phyloP scores from a whole-genome alignment of 805 yeast species.

The Kockiozyma suomiensis region DNA sequence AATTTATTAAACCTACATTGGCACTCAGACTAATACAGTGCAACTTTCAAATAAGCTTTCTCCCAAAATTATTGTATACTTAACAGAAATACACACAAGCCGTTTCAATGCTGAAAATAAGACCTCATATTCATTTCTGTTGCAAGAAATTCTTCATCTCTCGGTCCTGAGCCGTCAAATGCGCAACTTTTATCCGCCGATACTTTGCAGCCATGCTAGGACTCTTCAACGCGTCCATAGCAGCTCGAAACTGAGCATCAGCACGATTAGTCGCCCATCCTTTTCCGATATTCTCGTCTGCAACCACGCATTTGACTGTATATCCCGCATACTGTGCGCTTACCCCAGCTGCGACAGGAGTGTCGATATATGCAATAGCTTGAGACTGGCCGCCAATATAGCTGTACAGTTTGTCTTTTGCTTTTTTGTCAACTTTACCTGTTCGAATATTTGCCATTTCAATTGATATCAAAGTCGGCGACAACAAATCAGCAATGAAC shows the following conservation, averaged over 20 bases:
- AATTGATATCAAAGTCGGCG: slow-evolving; percentile 11
- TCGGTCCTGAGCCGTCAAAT: not conserved
- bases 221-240: slow-evolving; percentile 72
- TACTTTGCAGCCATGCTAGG: slow-evolving; percentile 64
- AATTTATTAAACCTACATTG: no score
- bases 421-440: slow-evolving; percentile 54
- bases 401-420: slow-evolving; percentile 72
- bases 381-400: slow-evolving; percentile 64
- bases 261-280: slow-evolving; percentile 72
- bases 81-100: not conserved
- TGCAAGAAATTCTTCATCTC: not conserved
- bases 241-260: slow-evolving; percentile 84
- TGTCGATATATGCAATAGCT: not conserved
- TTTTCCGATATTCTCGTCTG: slow-evolving; percentile 63
- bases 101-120: no score
- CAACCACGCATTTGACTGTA: slow-evolving; percentile 67
- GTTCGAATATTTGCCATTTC: slow-evolving; percentile 8
- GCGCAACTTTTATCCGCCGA: slow-evolving; percentile 26
- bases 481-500: slow-evolving; percentile 45
- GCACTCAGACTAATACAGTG: no score
- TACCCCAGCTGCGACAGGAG: not conserved
- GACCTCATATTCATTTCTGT: no score
- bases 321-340: slow-evolving; percentile 43
- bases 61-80: no score
- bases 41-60: no score